Evolutionary conservation across 192 early-diverging fungal species (phyloP).

Genomic region (Podochytrium sp.): DNA sequence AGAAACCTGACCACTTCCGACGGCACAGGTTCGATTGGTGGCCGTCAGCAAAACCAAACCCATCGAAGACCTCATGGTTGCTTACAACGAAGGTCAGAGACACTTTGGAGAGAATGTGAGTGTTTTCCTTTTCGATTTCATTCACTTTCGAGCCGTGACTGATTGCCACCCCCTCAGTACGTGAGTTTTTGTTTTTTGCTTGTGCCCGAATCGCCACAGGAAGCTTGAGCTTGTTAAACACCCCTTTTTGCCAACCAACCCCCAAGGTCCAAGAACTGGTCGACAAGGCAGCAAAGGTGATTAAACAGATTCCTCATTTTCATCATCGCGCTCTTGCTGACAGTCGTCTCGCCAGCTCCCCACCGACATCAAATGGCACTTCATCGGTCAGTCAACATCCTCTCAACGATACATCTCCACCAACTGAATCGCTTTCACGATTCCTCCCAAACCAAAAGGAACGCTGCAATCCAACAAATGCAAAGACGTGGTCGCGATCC

Average conservation of each 20-base stretch:
- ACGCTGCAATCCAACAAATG: constrained; percentile 97
- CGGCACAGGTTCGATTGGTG: constrained; percentile 73
- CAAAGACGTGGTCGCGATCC: constrained; percentile 82
- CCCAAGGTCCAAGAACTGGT: constrained; percentile 88
- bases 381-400: constrained; percentile 72
- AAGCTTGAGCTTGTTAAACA: too few relatives aligned
- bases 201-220: neutral
- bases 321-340: neutral
- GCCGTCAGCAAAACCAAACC: constrained; percentile 96
- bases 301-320: constrained; percentile 11
- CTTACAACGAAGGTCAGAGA: constrained; percentile 82
- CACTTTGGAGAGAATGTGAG: constrained; percentile 97
- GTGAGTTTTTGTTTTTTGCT: constrained; percentile 29
- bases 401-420: neutral
- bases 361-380: constrained; percentile 94
- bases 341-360: constrained; percentile 58
- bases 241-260: neutral
- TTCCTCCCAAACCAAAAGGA: too few relatives aligned
- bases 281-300: constrained; percentile 80
- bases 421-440: neutral
- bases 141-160: constrained; percentile 3
- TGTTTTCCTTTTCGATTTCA: neutral
- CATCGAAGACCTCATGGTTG: constrained; percentile 71
- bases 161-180: constrained; percentile 30
- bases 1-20: too few relatives aligned